phyloP scores from a whole-genome alignment of 345 rosid species.

The Eucalyptus virginea region DNA sequence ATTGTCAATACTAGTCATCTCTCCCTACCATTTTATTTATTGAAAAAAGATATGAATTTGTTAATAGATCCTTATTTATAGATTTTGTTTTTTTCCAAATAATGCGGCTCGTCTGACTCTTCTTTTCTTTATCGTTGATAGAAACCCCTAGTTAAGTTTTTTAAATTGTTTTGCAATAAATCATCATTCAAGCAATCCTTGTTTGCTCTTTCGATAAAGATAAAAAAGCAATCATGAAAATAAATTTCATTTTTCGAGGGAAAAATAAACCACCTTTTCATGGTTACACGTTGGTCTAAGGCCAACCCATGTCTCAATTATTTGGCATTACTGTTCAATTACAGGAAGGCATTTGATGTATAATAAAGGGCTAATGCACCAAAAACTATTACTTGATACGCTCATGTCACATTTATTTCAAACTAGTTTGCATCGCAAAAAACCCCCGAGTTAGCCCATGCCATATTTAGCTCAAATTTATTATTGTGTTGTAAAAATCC shows the following conservation, averaged over 20 bases:
- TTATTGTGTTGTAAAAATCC: too few species aligned
- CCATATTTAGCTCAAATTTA: too few species aligned
- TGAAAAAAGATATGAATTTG: neutral
- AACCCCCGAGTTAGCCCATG: too few species aligned
- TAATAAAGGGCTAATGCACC: neutral
- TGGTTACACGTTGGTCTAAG: neutral
- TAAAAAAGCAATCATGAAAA: too few species aligned
- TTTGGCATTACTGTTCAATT: neutral
- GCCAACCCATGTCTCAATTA: neutral
- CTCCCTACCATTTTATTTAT: too few species aligned
- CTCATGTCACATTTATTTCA: too few species aligned
- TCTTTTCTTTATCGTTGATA: too few species aligned
- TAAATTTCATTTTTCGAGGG: too few species aligned
- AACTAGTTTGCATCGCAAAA: too few species aligned
- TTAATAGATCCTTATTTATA: neutral
- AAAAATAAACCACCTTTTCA: neutral
- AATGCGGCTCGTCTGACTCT: accelerated
- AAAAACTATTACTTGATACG: accelerated
- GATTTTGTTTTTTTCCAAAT: neutral
- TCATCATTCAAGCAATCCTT: neutral
- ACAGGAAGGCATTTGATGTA: neutral
- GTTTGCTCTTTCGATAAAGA: neutral
- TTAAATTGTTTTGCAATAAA: neutral
- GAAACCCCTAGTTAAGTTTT: neutral
- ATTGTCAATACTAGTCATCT: too few species aligned